These are phyloP conservation scores for Aspergillus ellipticus DNA, from an alignment of 495 filamentous ascomycete genomes.

Conservation along the genomic window DNA sequence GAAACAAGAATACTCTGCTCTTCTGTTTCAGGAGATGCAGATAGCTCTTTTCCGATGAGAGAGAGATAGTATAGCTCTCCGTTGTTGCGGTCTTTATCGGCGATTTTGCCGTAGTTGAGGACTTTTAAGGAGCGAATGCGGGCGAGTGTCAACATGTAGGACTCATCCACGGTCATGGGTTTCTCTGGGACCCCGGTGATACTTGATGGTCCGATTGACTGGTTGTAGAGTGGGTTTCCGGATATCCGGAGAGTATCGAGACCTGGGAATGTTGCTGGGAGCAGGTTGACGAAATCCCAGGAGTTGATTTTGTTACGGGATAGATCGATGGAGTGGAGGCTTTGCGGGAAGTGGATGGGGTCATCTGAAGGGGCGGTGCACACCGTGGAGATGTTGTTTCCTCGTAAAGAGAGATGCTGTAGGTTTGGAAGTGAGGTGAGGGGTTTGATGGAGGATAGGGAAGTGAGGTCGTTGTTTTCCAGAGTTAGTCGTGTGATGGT, in stretches of 20 bases:
- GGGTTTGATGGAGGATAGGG: constrained; percentile 53
- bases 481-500: constrained; percentile 61
- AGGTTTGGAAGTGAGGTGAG: constrained; percentile 59
- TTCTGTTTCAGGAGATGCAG: constrained; percentile 51
- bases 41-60: constrained; percentile 70
- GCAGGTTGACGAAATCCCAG: constrained; percentile 67
- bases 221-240: constrained; percentile 76
- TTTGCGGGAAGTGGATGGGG: constrained; percentile 36
- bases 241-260: constrained; percentile 64
- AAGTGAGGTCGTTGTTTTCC: constrained; percentile 69
- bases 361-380: constrained; percentile 4
- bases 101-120: constrained; percentile 78
- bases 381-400: constrained; percentile 40
- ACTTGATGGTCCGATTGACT: constrained; percentile 41
- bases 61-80: constrained; percentile 91
- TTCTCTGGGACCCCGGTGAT: constrained; percentile 35
- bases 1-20: constrained; percentile 49
- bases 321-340: constrained; percentile 64
- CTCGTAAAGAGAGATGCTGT: constrained; percentile 42
- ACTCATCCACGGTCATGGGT: constrained; percentile 61
- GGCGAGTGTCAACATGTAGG: constrained; percentile 83
- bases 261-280: constrained; percentile 65
- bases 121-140: constrained; percentile 61
- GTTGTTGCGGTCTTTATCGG: constrained; percentile 68
- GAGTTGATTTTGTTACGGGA: constrained; percentile 71